Conservation (phyloP, 1,284 basidiomycete genomes). For the Ustilago curta region DNA sequence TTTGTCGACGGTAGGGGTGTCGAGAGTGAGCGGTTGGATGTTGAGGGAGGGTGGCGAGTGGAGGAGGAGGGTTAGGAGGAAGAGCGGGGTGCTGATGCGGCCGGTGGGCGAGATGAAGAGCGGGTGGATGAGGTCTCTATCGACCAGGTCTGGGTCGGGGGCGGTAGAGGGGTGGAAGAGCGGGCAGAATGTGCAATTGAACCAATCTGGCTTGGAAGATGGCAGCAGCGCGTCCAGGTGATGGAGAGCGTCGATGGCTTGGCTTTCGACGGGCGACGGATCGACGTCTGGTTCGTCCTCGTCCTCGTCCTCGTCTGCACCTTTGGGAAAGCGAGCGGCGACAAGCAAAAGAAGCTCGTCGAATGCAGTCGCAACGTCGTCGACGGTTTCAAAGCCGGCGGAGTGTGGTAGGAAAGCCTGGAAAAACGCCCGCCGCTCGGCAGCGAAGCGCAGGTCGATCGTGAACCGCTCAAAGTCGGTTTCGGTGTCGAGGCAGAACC, state of each 20-base stretch:
- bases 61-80: constrained; percentile 20
- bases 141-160: constrained; percentile 29
- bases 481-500: constrained; percentile 59
- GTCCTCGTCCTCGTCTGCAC: constrained; percentile 2
- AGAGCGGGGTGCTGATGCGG: constrained; percentile 24
- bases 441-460: constrained; percentile 39
- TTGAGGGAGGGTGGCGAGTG: not conserved
- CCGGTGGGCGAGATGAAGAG: constrained; percentile 31
- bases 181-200: constrained; percentile 8
- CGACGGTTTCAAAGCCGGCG: not conserved
- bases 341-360: not conserved
- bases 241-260: constrained; percentile 9
- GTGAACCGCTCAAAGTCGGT: constrained; percentile 59
- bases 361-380: not conserved
- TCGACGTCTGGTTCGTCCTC: not conserved
- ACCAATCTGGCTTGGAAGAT: not conserved
- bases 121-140: constrained; percentile 30
- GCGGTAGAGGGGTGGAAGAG: constrained; percentile 7
- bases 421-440: constrained; percentile 31
- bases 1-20: not conserved
- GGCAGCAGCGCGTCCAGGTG: constrained; percentile 2
- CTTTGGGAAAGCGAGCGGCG: not conserved
- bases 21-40: not conserved
- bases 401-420: constrained; percentile 4
- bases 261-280: not conserved